These are phyloP conservation scores for Mycena vitilis DNA, from an alignment of 768 basidiomycete genomes.

Conservation along the genomic window DNA sequence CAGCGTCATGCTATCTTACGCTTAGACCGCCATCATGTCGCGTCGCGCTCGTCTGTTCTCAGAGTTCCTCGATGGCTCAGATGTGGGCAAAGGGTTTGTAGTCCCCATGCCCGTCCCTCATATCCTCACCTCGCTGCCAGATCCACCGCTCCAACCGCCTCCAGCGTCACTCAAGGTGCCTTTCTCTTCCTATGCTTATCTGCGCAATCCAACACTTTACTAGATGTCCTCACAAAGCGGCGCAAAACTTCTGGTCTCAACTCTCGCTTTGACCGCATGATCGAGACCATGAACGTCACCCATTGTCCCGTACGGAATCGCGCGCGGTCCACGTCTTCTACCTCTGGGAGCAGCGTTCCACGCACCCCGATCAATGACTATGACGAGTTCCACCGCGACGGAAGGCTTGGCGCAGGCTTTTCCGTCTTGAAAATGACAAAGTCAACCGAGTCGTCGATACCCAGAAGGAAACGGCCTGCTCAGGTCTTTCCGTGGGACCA, in stretches of 20 bases:
- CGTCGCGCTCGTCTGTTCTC: constrained; percentile 35
- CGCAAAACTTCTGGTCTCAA: constrained; percentile 64
- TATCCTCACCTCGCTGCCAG: neutral
- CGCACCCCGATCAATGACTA: constrained; percentile 57
- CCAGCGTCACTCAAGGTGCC: constrained; percentile 21
- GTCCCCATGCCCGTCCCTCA: neutral
- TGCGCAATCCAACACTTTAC: neutral
- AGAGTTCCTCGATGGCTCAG: constrained; percentile 32
- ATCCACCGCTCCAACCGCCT: neutral
- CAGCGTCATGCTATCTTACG: no score
- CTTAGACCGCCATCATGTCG: constrained; percentile 12
- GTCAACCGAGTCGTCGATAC: constrained; percentile 15
- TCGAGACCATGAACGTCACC: constrained; percentile 64
- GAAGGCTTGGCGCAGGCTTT: constrained; percentile 53
- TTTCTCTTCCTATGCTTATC: constrained; percentile 6
- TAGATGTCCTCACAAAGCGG: constrained; percentile 52
- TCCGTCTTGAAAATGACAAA: constrained; percentile 56
- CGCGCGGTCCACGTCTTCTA: constrained; percentile 55
- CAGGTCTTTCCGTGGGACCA: constrained; percentile 24
- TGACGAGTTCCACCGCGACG: constrained; percentile 42
- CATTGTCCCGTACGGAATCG: constrained; percentile 48
- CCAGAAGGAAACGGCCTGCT: constrained; percentile 11
- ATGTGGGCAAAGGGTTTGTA: neutral
- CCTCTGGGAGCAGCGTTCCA: constrained; percentile 56
- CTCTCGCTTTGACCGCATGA: constrained; percentile 74